phyloP scores from a whole-genome alignment of 1,139 yeast genomes.

The Magnusiomyces ingens region DNA sequence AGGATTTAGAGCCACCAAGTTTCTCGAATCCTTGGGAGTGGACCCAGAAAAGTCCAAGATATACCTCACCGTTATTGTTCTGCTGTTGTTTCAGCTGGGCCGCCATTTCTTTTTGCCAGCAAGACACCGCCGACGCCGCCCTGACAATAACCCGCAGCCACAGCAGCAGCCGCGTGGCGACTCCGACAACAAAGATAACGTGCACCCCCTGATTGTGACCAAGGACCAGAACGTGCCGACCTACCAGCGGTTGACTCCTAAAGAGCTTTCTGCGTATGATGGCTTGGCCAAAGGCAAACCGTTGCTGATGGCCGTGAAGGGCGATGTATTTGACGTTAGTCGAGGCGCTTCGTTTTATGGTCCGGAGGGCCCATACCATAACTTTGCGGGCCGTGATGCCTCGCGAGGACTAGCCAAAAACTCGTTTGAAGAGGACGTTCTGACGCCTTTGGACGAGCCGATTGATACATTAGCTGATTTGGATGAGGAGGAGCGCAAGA shows the following conservation, averaged over 20 bases:
- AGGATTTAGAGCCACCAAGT: background rate
- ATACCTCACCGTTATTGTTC: too few species aligned
- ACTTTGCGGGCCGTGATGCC: slow-evolving; percentile 96
- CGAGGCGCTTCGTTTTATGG: slow-evolving; percentile 85
- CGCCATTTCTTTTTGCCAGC: too few species aligned
- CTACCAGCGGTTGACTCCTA: too few species aligned
- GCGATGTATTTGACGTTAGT: slow-evolving; percentile 80
- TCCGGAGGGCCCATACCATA: slow-evolving; percentile 92
- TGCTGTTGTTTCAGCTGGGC: too few species aligned
- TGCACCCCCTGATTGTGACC: too few species aligned
- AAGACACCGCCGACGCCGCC: too few species aligned
- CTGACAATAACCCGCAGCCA: too few species aligned
- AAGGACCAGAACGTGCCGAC: too few species aligned
- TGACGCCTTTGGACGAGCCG: slow-evolving; percentile 42
- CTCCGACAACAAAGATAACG: too few species aligned
- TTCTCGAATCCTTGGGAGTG: background rate
- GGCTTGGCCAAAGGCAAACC: slow-evolving; percentile 39
- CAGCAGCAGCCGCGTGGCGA: too few species aligned
- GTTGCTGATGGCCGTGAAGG: slow-evolving; percentile 77
- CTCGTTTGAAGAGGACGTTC: slow-evolving; percentile 59
- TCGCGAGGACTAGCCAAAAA: slow-evolving; percentile 88
- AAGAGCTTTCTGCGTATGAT: background rate
- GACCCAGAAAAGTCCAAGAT: background rate
- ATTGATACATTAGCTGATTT: slow-evolving; percentile 65
- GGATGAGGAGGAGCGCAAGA: slow-evolving; percentile 51